Conservation (phyloP, 306 rosid species). For the Prosopis cineraria region DNA sequence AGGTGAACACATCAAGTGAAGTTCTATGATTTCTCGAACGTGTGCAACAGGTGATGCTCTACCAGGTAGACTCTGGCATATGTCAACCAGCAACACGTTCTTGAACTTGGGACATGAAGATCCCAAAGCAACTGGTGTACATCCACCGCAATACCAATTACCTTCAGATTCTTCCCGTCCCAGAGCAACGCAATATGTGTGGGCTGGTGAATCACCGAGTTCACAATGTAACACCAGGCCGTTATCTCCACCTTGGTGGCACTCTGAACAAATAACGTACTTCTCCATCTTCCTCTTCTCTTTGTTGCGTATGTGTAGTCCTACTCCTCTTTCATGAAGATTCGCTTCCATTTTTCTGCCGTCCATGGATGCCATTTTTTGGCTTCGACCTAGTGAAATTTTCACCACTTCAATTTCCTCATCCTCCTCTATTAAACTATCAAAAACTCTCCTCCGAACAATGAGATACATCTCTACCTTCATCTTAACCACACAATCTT, state of each 20-base stretch:
- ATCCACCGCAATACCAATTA: slow-evolving; percentile 88
- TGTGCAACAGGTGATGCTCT: slow-evolving; percentile 48
- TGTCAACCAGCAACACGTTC: slow-evolving; percentile 48
- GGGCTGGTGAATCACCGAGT: slow-evolving; percentile 93
- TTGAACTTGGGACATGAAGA: slow-evolving; percentile 73
- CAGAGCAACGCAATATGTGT: slow-evolving; percentile 93
- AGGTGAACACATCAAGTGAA: slow-evolving; percentile 63
- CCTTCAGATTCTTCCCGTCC: slow-evolving; percentile 87
- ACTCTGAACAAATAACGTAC: slow-evolving; percentile 77
- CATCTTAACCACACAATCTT: slow-evolving; percentile 86
- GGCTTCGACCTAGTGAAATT: slow-evolving; percentile 54
- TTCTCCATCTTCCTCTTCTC: slow-evolving; percentile 34
- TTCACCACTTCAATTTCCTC: slow-evolving; percentile 32
- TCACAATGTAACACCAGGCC: slow-evolving; percentile 91
- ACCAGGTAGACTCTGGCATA: slow-evolving; percentile 45
- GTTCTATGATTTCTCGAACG: slow-evolving; percentile 67
- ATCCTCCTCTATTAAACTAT: slow-evolving; percentile 45
- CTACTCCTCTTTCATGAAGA: slow-evolving; percentile 37
- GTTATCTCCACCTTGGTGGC: slow-evolving; percentile 91
- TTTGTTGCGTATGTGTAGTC: slow-evolving; percentile 23
- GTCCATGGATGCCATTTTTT: slow-evolving; percentile 24
- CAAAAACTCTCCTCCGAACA: slow-evolving; percentile 65
- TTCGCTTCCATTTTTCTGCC: slow-evolving; percentile 25
- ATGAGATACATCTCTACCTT: slow-evolving; percentile 61
- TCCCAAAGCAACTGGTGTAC: slow-evolving; percentile 76